Evolutionary conservation across 805 yeast species (phyloP).

Genomic region (Wickerhamiella slavikovae): DNA sequence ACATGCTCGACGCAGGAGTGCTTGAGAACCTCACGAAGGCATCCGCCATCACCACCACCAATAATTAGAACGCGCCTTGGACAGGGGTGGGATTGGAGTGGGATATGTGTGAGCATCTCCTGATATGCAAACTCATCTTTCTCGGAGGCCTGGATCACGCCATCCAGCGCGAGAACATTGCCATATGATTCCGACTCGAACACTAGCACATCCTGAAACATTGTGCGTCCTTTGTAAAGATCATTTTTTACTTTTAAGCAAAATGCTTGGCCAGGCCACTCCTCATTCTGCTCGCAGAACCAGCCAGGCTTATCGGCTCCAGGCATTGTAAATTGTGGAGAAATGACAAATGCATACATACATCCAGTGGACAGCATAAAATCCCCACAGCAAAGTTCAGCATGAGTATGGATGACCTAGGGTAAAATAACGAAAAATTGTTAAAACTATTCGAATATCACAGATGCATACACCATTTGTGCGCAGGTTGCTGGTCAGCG

Average conservation of each 20-base stretch:
- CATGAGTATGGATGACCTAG: too few species aligned
- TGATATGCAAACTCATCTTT: conserved; percentile 88
- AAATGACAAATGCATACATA: too few species aligned
- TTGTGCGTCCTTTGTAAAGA: conserved; percentile 44
- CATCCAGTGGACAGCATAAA: too few species aligned
- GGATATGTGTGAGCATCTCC: conserved; percentile 74
- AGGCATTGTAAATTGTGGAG: too few species aligned
- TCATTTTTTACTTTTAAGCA: conserved; percentile 40
- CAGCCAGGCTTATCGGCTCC: too few species aligned
- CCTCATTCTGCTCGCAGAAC: conserved; percentile 59
- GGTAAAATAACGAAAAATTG: too few species aligned
- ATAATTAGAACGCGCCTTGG: conserved; percentile 68
- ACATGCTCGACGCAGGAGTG: conserved; percentile 40
- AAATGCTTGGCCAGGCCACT: conserved; percentile 80
- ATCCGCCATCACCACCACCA: conserved; percentile 97
- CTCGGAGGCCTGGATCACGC: conserved; percentile 79
- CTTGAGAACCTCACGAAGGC: conserved; percentile 68
- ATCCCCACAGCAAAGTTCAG: too few species aligned
- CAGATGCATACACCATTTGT: too few species aligned
- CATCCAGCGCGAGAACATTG: conserved; percentile 74
- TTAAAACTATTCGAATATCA: too few species aligned
- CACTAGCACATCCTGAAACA: conserved; percentile 61
- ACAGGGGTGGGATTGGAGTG: conserved; percentile 52
- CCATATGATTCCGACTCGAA: conserved; percentile 63
- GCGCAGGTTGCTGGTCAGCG: too few species aligned